phyloP scores from a whole-genome alignment of 768 basidiomycete species.

The Suillus luteus region DNA sequence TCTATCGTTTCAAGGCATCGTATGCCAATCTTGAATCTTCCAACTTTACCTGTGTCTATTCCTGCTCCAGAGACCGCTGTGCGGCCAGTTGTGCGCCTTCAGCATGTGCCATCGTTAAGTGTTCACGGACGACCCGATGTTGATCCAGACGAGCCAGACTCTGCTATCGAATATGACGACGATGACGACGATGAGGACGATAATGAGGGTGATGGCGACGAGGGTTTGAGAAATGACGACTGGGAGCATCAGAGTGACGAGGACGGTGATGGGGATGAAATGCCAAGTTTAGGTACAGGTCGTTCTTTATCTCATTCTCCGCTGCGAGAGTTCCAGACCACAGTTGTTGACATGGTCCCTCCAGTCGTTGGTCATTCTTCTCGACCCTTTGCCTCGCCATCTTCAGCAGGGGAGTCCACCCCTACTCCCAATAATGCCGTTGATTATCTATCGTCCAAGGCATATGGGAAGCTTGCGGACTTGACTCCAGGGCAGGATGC shows the following conservation, averaged over 20 bases:
- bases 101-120: constrained; percentile 57
- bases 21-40: constrained; percentile 52
- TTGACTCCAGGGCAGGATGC: constrained; percentile 17
- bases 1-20: constrained; percentile 46
- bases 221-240: constrained; percentile 33
- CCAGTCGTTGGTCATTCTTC: constrained; percentile 10
- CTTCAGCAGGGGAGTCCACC: neutral
- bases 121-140: constrained; percentile 35
- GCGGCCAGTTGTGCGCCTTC: constrained; percentile 36
- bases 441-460: constrained; percentile 15
- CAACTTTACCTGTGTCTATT: constrained; percentile 42
- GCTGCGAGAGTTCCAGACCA: constrained; percentile 17
- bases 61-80: constrained; percentile 17
- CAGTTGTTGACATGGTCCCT: constrained; percentile 7
- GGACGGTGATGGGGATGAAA: constrained; percentile 32
- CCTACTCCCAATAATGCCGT: neutral
- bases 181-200: constrained; percentile 39
- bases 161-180: constrained; percentile 22
- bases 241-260: constrained; percentile 42
- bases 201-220: constrained; percentile 27
- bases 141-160: constrained; percentile 24
- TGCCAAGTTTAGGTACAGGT: constrained; percentile 23
- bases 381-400: constrained; percentile 8
- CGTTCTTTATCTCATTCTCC: constrained; percentile 13
- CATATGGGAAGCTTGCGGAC: constrained; percentile 12